Conservation (phyloP, 2,329 filamentous ascomycete genomes). For the Fusarium coffeatum region DNA sequence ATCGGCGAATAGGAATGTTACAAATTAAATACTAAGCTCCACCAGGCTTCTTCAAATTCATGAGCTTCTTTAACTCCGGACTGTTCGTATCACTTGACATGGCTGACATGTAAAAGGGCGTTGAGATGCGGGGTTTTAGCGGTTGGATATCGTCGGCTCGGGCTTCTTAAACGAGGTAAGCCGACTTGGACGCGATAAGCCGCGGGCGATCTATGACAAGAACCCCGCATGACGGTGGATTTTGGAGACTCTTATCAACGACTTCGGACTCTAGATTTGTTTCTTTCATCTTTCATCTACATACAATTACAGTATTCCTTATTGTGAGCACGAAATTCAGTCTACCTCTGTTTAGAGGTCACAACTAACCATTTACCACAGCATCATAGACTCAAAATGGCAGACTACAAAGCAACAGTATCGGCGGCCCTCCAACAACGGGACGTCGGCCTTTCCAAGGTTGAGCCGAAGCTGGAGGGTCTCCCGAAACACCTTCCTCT, state of each 20-base stretch:
- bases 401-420: constrained; percentile 25
- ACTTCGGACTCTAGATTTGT: background rate
- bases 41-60: background rate
- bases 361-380: background rate
- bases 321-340: background rate
- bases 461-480: constrained; percentile 43
- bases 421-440: constrained; percentile 24
- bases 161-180: constrained; percentile 3
- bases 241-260: constrained; percentile 6
- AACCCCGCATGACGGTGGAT: constrained; percentile 19
- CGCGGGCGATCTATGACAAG: constrained; percentile 10
- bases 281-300: background rate
- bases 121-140: constrained; percentile 23
- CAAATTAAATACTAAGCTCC: background rate
- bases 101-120: constrained; percentile 29
- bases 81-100: constrained; percentile 1
- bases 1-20: background rate
- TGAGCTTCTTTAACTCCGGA: background rate
- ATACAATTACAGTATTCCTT: background rate
- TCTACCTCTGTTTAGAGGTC: too few relatives aligned
- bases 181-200: constrained; percentile 10
- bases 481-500: constrained; percentile 38
- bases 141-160: constrained; percentile 32
- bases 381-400: constrained; percentile 3
- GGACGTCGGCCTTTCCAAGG: constrained; percentile 43